Evolutionary conservation across 306 rosid genomes (phyloP).

Genomic region (Dicorynia guianensis): DNA sequence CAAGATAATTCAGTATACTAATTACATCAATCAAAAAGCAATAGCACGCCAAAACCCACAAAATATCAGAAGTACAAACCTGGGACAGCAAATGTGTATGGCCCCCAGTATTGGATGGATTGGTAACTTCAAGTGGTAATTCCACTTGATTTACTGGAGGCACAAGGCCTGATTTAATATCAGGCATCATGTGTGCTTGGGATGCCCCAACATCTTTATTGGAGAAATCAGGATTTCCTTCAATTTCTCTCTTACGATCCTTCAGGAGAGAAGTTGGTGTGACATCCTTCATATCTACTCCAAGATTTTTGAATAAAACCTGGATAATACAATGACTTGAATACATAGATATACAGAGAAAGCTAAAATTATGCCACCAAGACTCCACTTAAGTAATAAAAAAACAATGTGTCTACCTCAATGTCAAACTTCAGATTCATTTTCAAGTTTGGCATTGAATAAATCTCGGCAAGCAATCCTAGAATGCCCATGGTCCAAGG

Average conservation of each 20-base stretch:
- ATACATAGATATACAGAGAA: conserved; percentile 18
- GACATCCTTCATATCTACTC: conserved; percentile 95
- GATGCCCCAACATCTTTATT: conserved; percentile 92
- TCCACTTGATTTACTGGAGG: conserved; percentile 88
- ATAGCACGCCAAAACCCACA: not conserved
- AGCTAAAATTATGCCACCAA: conserved; percentile 2
- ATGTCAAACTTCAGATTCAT: conserved; percentile 99
- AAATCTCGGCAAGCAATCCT: conserved; percentile 96
- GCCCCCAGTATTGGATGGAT: conserved; percentile 71
- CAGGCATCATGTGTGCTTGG: conserved; percentile 77
- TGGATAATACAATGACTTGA: conserved; percentile 45
- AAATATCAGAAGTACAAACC: conserved; percentile 57
- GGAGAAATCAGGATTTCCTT: conserved; percentile 99
- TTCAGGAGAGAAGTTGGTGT: conserved; percentile 89
- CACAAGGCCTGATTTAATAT: conserved; percentile 72
- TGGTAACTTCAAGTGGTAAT: conserved; percentile 76
- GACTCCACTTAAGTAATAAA: conserved; percentile 14
- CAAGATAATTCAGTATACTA: conserved; percentile 24
- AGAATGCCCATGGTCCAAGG: conserved; percentile 99
- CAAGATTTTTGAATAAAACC: conserved; percentile 91
- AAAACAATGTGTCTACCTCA: conserved; percentile 60
- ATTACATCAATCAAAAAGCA: not conserved
- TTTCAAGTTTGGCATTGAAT: conserved; percentile 98
- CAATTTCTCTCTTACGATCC: conserved; percentile 90
- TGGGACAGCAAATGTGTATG: conserved; percentile 81